These are phyloP conservation scores for Kuraishia piskuri DNA, from an alignment of 805 yeast species.

Conservation along the genomic window DNA sequence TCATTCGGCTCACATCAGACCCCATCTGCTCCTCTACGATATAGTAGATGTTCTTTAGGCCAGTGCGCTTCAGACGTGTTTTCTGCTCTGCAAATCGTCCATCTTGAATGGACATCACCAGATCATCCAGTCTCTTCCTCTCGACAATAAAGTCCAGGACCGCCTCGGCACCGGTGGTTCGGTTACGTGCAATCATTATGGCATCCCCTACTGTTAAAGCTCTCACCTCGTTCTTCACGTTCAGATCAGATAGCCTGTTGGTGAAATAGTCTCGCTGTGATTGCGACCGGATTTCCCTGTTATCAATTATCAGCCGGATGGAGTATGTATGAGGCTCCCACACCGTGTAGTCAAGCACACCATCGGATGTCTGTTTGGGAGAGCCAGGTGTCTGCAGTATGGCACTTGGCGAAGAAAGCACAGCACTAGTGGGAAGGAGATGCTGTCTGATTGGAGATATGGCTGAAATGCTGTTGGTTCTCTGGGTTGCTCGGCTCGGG, in stretches of 20 bases:
- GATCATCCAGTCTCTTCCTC: constrained; percentile 82
- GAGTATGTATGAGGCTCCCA: constrained; percentile 63
- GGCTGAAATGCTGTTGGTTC: no score
- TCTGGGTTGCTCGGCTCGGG: not conserved
- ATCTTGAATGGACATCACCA: constrained; percentile 73
- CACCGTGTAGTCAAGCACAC: constrained; percentile 23
- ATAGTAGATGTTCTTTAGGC: constrained; percentile 60
- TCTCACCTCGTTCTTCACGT: constrained; percentile 41
- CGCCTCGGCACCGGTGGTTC: constrained; percentile 46
- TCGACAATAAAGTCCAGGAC: constrained; percentile 81
- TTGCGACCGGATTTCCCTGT: constrained; percentile 68
- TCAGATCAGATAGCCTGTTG: constrained; percentile 38
- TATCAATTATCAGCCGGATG: constrained; percentile 62
- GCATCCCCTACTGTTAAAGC: constrained; percentile 81
- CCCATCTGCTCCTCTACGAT: constrained; percentile 67
- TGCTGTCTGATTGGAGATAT: not conserved
- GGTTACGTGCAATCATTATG: constrained; percentile 77
- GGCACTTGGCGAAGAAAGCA: not conserved
- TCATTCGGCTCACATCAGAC: constrained; percentile 36
- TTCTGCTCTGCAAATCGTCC: constrained; percentile 89
- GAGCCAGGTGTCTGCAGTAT: not conserved
- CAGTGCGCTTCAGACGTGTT: constrained; percentile 59
- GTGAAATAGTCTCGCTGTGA: constrained; percentile 65
- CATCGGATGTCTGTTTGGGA: not conserved
- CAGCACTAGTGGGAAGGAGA: not conserved